A percentile compares a stretch with the other conserved stretches of the same genome.
Evolutionary conservation across 345 rosid genomes (phyloP).

Genomic region (Gynandropsis gynandra): DNA sequence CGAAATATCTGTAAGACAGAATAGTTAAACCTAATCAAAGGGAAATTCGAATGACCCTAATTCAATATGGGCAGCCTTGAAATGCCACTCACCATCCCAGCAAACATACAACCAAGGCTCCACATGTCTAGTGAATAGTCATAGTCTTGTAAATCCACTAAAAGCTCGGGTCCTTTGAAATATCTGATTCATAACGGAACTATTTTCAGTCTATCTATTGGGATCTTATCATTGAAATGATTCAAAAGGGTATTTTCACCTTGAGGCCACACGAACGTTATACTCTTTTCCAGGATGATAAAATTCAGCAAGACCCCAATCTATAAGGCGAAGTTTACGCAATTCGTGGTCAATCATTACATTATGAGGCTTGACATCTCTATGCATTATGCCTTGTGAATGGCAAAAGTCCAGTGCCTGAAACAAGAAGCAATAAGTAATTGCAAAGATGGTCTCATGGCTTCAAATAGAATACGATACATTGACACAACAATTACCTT

Average conservation of each 20-base stretch:
- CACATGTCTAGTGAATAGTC: slow-evolving; percentile 98
- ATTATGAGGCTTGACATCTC: slow-evolving; percentile 85
- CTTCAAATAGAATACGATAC: background rate
- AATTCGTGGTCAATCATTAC: slow-evolving; percentile 88
- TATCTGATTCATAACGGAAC: slow-evolving; percentile 34
- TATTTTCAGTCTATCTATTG: slow-evolving; percentile 6
- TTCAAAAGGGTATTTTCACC: slow-evolving; percentile 41
- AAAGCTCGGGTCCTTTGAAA: slow-evolving; percentile 96
- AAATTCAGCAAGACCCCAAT: slow-evolving; percentile 88
- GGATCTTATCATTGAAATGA: slow-evolving; percentile 3
- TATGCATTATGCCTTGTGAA: slow-evolving; percentile 86
- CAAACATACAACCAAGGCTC: slow-evolving; percentile 99
- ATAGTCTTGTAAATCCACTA: slow-evolving; percentile 91
- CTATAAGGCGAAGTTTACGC: slow-evolving; percentile 77
- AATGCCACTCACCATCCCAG: slow-evolving; percentile 95
- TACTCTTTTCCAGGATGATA: slow-evolving; percentile 81
- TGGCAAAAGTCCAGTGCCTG: slow-evolving; percentile 83
- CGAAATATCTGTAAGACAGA: slow-evolving; percentile 57
- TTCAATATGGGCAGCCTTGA: too few relatives aligned
- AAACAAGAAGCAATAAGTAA: slow-evolving; percentile 14
- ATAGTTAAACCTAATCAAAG: slow-evolving; percentile 1
- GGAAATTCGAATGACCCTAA: background rate
- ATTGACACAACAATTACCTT: slow-evolving; percentile 35
- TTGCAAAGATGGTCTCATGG: background rate
- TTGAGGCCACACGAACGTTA: slow-evolving; percentile 82